phyloP scores from a whole-genome alignment of 1,139 yeast species.

The Kluyveromyces sp. region DNA sequence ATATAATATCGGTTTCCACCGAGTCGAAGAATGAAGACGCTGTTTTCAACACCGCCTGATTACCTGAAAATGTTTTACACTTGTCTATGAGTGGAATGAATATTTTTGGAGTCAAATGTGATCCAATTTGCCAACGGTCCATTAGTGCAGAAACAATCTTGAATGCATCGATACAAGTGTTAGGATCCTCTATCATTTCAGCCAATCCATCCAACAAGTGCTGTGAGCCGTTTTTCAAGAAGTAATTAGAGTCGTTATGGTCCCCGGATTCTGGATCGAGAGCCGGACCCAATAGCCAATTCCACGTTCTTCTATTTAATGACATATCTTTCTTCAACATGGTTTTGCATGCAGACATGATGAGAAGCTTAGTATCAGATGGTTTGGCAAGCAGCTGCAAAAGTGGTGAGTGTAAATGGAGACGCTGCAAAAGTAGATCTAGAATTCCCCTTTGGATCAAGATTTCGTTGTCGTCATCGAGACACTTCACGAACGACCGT shows the following conservation, averaged over 20 bases:
- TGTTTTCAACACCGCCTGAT: conserved; percentile 42
- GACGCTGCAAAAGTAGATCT: conserved; percentile 62
- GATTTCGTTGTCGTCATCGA: conserved; percentile 51
- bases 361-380: conserved; percentile 49
- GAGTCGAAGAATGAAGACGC: conserved; percentile 75
- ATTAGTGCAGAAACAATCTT: conserved; percentile 62
- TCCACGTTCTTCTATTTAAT: conserved; percentile 85
- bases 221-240: conserved; percentile 46
- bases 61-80: conserved; percentile 27
- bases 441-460: conserved; percentile 85
- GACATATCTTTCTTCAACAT: conserved; percentile 87
- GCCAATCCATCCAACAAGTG: conserved; percentile 47
- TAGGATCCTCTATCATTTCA: conserved; percentile 36
- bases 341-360: conserved; percentile 57
- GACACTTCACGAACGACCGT: conserved; percentile 64
- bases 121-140: conserved; percentile 94
- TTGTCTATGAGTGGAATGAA: conserved; percentile 53
- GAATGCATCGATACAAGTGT: conserved; percentile 36
- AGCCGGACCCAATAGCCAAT: conserved; percentile 79
- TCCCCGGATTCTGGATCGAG: conserved; percentile 7
- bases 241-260: conserved; percentile 39
- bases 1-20: conserved; percentile 69
- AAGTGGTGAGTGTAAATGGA: conserved; percentile 58
- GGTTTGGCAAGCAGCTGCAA: conserved; percentile 41
- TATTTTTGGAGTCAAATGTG: conserved; percentile 58